Percentiles rank a stretch among this genome's conserved stretches.
phyloP scores from a whole-genome alignment of 805 yeast species.

The Tanozyma kutaoensis region DNA sequence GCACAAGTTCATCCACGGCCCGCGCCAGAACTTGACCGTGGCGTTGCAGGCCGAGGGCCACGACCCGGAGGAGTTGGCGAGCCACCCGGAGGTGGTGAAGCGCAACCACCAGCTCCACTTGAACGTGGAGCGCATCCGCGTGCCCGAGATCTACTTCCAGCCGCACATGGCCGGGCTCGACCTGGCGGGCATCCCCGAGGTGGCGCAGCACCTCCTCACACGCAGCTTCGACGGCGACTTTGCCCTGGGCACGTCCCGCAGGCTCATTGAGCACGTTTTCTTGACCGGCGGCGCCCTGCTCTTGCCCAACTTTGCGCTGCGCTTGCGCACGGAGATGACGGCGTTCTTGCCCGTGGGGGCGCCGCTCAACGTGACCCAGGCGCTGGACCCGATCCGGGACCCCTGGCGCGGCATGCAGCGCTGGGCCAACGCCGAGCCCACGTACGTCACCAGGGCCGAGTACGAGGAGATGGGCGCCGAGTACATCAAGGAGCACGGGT shows the following conservation, averaged over 20 bases:
- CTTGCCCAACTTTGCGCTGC: constrained; percentile 49
- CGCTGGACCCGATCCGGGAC: constrained; percentile 60
- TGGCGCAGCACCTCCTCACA: constrained; percentile 48
- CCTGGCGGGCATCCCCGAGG: constrained; percentile 86
- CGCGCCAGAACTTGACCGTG: constrained; percentile 62
- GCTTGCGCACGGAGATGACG: constrained; percentile 60
- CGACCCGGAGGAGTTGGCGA: constrained; percentile 28
- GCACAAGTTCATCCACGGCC: constrained; percentile 84
- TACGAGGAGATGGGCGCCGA: constrained; percentile 86
- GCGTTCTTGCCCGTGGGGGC: constrained; percentile 59
- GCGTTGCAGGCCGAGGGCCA: constrained; percentile 28
- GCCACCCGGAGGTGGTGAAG: constrained; percentile 53
- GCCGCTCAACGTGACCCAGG: constrained; percentile 45
- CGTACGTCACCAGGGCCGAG: constrained; percentile 52
- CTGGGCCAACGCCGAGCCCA: constrained; percentile 42
- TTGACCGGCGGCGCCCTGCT: constrained; percentile 77
- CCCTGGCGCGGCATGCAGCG: constrained; percentile 92
- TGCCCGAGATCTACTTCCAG: constrained; percentile 86
- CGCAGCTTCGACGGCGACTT: constrained; percentile 48
- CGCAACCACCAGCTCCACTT: constrained; percentile 85
- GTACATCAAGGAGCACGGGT: constrained; percentile 72
- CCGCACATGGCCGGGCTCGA: constrained; percentile 92
- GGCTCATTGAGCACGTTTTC: constrained; percentile 52
- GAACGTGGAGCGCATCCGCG: constrained; percentile 80
- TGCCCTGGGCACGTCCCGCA: constrained; percentile 33